Evolutionary conservation across 108 stramenopile genomes (phyloP), one percentile per base, ranked within the genome.

Genomic region (Pseudonitzschia pungens): DNA sequence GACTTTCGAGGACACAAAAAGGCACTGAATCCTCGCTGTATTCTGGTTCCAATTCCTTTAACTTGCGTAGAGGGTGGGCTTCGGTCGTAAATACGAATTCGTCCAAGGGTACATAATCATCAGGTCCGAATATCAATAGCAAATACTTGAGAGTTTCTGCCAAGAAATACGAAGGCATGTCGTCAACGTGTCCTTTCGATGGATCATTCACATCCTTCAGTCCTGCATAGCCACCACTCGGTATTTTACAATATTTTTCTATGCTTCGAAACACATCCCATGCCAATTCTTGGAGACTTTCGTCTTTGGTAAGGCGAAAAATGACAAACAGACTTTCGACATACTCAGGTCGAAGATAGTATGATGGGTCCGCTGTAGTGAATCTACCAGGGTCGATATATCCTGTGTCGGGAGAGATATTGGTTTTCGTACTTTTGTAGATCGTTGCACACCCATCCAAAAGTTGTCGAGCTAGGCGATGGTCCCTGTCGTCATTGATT

Each of bases 91-190:
- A 84, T 16, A 86, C 83, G 60, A 79, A 79, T 40, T 86, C 65
- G 27, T 78, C 56, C 55, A 84, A 40, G 14, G 50, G 15, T 10
- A 72, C 48, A 59, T 62, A 72, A 24, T 72, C 48, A 27, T 76
- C 70, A 41, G 71, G 66, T 43, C 27, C 60, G 55, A 65, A 63
- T 36, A 69, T 36, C 50, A 73, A 31, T 50, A 69, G 62, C 41
- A 81, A 74, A 73, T 96, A 96, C 79, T 96, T 96, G 41, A 96
- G 79, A 22, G 94, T 96, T 82, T 96, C 96, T 44, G 89, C 86
- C 55, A 94, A 62, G 68, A 96, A 96, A 81, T 91, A 96, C 14
- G 86, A 87, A 50, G 92, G 92, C 93, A 95, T 95, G 33, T 89
- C 74, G 75, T 96, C 84, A 22, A 55, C 12, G 21, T 53, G 42